These are phyloP conservation scores for Phytophthora agathidicida DNA, from an alignment of 352 stramenopile species.

Conservation along the genomic window DNA sequence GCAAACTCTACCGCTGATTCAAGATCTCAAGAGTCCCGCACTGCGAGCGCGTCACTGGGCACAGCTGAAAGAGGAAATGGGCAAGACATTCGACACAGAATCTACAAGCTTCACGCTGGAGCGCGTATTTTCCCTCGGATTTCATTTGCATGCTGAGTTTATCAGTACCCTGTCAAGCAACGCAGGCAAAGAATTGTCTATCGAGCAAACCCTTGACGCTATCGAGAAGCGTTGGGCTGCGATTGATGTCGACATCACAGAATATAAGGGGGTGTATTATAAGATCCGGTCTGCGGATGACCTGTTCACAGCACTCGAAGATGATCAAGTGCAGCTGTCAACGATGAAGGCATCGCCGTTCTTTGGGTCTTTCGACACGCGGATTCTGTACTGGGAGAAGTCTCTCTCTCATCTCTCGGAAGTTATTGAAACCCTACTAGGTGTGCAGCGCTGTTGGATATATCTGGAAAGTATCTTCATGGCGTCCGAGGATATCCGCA, in stretches of 20 bases:
- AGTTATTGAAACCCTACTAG: conserved; percentile 89
- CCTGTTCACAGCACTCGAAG: conserved; percentile 90
- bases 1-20: conserved; percentile 92
- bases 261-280: conserved; percentile 94
- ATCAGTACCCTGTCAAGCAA: conserved; percentile 92
- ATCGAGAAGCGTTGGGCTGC: conserved; percentile 89
- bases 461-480: conserved; percentile 97
- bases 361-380: conserved; percentile 89
- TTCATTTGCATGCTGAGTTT: conserved; percentile 90
- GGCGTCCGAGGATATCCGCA: conserved; percentile 94
- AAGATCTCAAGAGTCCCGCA: conserved; percentile 92
- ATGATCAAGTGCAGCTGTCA: conserved; percentile 92
- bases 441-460: conserved; percentile 94
- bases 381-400: conserved; percentile 91
- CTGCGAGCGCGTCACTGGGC: conserved; percentile 90
- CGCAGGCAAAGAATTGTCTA: conserved; percentile 92
- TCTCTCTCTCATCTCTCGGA: conserved; percentile 87
- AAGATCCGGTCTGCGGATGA: conserved; percentile 93
- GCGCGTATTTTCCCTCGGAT: conserved; percentile 86
- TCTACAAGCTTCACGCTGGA: conserved; percentile 83
- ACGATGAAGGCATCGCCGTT: conserved; percentile 95
- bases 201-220: conserved; percentile 88
- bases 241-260: conserved; percentile 91
- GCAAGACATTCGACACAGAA: conserved; percentile 82
- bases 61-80: conserved; percentile 89